Conservation (phyloP, 345 rosid genomes). For the Salix koriyanagi region DNA sequence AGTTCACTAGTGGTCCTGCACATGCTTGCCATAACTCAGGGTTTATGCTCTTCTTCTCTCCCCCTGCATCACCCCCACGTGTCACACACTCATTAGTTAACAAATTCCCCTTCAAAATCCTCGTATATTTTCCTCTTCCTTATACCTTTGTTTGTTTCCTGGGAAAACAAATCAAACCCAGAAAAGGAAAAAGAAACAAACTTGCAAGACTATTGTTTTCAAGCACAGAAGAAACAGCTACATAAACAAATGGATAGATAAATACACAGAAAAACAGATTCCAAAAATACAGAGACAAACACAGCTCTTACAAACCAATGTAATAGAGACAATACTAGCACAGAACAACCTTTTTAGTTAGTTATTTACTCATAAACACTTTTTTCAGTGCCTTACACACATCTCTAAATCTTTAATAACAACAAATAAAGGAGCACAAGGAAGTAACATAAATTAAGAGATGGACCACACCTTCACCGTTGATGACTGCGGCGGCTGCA, state of each 20-base stretch:
- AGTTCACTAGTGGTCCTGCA: conserved; percentile 63
- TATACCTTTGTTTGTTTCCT: conserved; percentile 6
- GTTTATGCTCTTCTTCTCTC: conserved; percentile 57
- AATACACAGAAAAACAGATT: neutral
- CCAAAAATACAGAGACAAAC: neutral
- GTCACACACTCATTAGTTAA: conserved; percentile 20
- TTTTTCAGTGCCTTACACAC: neutral
- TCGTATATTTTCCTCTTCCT: neutral
- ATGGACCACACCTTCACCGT: conserved; percentile 37
- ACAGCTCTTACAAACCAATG: neutral
- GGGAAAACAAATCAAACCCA: conserved; percentile 1
- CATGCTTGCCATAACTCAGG: conserved; percentile 75
- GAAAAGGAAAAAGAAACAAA: conserved; percentile 1
- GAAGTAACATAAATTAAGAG: neutral
- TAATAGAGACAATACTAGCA: neutral
- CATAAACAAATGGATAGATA: neutral
- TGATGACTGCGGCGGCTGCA: conserved; percentile 15
- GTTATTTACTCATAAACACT: neutral
- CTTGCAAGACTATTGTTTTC: neutral
- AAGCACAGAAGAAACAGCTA: neutral
- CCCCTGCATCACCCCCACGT: conserved; percentile 30
- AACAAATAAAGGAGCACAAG: neutral
- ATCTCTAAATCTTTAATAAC: neutral
- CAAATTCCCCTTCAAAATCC: neutral
- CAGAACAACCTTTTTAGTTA: neutral